Conservation (phyloP, 345 rosid genomes). For the Limnanthes douglasii region DNA sequence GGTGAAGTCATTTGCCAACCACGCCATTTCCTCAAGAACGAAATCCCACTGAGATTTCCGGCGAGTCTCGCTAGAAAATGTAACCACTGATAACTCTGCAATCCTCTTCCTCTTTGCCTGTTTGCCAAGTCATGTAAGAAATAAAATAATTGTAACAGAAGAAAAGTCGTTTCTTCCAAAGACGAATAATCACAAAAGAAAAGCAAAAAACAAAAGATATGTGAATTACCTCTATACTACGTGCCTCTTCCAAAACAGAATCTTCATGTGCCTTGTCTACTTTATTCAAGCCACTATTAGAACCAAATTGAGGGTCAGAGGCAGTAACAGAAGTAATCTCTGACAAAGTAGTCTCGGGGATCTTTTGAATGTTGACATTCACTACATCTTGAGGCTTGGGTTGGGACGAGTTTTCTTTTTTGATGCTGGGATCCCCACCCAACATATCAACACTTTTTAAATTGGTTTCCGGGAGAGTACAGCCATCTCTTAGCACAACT, state of each 20-base stretch:
- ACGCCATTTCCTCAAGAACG: constrained; percentile 99
- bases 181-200: constrained; percentile 9
- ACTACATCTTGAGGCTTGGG: constrained; percentile 17
- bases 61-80: constrained; percentile 26
- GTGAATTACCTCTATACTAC: constrained; percentile 53
- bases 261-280: constrained; percentile 58
- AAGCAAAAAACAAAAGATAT: constrained; percentile 6
- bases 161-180: constrained; percentile 9
- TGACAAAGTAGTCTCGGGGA: constrained; percentile 9
- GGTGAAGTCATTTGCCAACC: constrained; percentile 97
- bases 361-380: constrained; percentile 16
- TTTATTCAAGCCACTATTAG: constrained; percentile 20
- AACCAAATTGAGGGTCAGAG: constrained; percentile 27
- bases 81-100: constrained; percentile 62
- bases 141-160: constrained; percentile 6
- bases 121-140: constrained; percentile 12
- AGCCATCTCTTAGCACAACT: constrained; percentile 21
- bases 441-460: constrained; percentile 14
- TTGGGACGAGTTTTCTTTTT: constrained; percentile 14
- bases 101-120: constrained; percentile 89
- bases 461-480: constrained; percentile 19
- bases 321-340: constrained; percentile 16
- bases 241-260: constrained; percentile 86
- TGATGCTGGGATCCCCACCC: constrained; percentile 15
- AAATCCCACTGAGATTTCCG: constrained; percentile 81